Evolutionary conservation across 2,329 filamentous ascomycete species (phyloP), one percentile per base, ranked within the genome.

Genomic region (Chaetomiaceae sp.): DNA sequence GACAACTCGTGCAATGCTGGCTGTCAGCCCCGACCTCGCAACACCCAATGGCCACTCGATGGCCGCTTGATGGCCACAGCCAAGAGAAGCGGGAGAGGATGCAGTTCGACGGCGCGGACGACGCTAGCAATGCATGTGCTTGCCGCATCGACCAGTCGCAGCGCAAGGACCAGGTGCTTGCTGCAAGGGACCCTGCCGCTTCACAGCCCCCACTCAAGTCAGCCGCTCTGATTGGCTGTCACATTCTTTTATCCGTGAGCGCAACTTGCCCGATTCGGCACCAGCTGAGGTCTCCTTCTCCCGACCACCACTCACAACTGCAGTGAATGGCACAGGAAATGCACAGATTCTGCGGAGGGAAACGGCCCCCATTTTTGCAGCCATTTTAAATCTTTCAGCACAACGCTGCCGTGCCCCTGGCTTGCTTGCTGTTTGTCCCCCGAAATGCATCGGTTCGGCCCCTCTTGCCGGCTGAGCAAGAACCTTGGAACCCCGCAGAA

Each of bases 111-210:
- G 57, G 54, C 55, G 42, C 47, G 47, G 43, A 31, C 46, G 25
- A 34, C 39, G 44, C 39, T 45, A 50, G 31, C 48, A 39, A 58
- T 59, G 59, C 57, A 55, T 34, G 54, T 59, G 56, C 46, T 38
- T 51, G 44, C 51, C 55, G 19, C 55, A 55, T 54, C 47, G 55
- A 38, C 59, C 59, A 60, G 22, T 61, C 33, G 31, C 31, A 51
- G 31, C 6, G 15, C 34, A 40, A 20, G 37, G 38, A 23, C 40
- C 25, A 43, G 43, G 39, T 51, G 40, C 39, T 38, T 39, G 3
- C 55, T 58, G 58, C 59, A 61, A 59, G 56, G 53, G 47, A 47
- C 52, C 56, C 55, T 59, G 57, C 51, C n/a, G 17, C 31, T 51
- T 54, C 50, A 54, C 51, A 29, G 12, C 46, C 34, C n/a, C 48